Conservation (phyloP, 2,329 filamentous ascomycete species). For the Knoxdaviesia capensis region DNA sequence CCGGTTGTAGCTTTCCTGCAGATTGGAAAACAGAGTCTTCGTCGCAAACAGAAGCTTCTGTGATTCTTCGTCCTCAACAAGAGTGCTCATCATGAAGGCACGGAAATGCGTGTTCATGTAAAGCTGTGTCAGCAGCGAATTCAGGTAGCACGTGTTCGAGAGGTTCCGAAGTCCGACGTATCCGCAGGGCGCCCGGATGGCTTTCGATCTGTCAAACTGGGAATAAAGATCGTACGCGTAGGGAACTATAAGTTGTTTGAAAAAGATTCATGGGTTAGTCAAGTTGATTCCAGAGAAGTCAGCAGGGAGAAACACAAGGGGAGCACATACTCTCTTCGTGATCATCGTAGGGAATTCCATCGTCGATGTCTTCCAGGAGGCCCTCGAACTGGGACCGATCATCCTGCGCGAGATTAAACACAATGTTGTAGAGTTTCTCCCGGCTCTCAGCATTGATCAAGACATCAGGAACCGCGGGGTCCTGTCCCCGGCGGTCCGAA, state of each 20-base stretch:
- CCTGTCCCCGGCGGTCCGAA: constrained; percentile 14
- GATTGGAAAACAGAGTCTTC: constrained; percentile 60
- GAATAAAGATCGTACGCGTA: constrained; percentile 42
- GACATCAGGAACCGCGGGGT: constrained; percentile 15
- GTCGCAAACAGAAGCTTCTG: constrained; percentile 59
- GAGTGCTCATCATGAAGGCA: constrained; percentile 55
- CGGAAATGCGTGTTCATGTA: constrained; percentile 91
- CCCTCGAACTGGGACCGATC: constrained; percentile 23
- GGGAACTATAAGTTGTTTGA: constrained; percentile 13
- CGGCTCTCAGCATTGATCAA: constrained; percentile 35
- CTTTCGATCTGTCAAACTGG: constrained; percentile 42
- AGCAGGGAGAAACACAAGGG: constrained; percentile 1
- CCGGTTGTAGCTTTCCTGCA: constrained; percentile 66
- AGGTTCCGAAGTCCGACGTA: constrained; percentile 85
- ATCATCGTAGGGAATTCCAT: constrained; percentile 15
- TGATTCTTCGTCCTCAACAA: constrained; percentile 31
- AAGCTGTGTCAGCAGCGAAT: constrained; percentile 81
- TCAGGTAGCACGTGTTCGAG: constrained; percentile 93
- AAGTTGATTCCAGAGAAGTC: constrained; percentile 8
- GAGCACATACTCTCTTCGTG: constrained; percentile 18
- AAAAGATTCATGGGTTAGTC: background rate
- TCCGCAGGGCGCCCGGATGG: constrained; percentile 56
- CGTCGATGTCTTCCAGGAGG: constrained; percentile 25
- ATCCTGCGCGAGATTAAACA: constrained; percentile 34
- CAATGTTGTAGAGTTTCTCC: constrained; percentile 36